Conservation (phyloP, 2,329 filamentous ascomycete species). For the Neurospora crassa region DNA sequence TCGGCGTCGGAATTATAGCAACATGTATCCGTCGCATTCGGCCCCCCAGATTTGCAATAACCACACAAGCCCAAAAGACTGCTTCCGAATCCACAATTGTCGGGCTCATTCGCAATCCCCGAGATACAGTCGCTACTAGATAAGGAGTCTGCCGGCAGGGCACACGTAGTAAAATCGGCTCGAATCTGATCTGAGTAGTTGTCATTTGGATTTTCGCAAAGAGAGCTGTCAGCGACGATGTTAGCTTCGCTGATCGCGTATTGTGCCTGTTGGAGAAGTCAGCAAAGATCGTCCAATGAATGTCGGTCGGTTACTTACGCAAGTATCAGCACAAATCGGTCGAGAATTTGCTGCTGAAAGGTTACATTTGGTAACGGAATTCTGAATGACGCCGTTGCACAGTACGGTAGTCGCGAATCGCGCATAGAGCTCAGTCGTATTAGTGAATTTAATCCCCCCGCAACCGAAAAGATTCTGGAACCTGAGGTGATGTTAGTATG, state of each 20-base stretch:
- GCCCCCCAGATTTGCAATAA: conserved; percentile 74
- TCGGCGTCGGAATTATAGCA: conserved; percentile 77
- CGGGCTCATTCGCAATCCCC: conserved; percentile 69
- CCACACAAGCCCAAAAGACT: conserved; percentile 70
- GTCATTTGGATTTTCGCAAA: conserved; percentile 59
- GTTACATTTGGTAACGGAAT: conserved; percentile 62
- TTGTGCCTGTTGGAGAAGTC: conserved; percentile 47
- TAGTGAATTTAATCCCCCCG: conserved; percentile 61
- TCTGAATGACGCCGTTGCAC: conserved; percentile 90
- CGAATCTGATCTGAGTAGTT: conserved; percentile 70
- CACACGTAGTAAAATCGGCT: conserved; percentile 86
- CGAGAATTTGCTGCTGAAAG: conserved; percentile 54
- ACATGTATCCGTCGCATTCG: conserved; percentile 91
- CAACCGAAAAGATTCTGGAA: conserved; percentile 79
- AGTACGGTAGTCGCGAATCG: conserved; percentile 87
- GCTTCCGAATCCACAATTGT: conserved; percentile 76
- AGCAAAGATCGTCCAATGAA: conserved; percentile 11
- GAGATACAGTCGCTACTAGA: conserved; percentile 63
- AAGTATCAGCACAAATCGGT: conserved; percentile 83
- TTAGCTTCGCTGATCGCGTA: conserved; percentile 83
- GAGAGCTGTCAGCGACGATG: conserved; percentile 61
- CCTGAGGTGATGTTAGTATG: conserved; percentile 36
- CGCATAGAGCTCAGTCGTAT: conserved; percentile 77
- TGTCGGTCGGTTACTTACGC: conserved; percentile 43
- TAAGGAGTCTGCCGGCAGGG: conserved; percentile 71